Conservation (phyloP, 352 stramenopile genomes). For the Globisporangium alternatum region DNA sequence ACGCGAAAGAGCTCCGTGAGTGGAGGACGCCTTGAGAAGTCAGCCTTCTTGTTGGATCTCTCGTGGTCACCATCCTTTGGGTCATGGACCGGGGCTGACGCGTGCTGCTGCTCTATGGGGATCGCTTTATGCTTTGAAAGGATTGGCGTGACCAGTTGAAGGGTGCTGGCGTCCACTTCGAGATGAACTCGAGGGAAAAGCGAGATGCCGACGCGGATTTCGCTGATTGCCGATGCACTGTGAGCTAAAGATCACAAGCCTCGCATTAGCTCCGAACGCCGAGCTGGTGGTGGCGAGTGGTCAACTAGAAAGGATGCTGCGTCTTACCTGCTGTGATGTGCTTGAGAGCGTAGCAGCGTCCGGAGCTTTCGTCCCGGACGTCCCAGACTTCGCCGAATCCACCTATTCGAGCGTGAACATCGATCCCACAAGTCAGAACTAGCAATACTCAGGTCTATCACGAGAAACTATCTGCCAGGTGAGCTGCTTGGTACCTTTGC, state of each 20-base stretch:
- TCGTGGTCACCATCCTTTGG: background rate
- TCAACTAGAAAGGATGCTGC: too few species aligned
- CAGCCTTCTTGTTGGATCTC: background rate
- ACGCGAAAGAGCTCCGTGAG: slow-evolving; percentile 2
- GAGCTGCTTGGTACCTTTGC: background rate
- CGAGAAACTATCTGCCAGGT: background rate
- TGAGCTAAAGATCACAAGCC: too few species aligned
- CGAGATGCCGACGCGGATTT: slow-evolving; percentile 4
- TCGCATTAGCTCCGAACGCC: too few species aligned
- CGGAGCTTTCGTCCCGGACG: background rate
- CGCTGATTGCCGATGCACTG: background rate
- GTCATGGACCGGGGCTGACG: background rate
- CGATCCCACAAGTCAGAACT: background rate
- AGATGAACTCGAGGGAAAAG: slow-evolving; percentile 2
- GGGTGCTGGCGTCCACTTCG: background rate
- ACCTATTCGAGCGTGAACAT: background rate
- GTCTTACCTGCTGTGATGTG: slow-evolving; percentile 4
- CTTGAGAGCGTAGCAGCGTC: slow-evolving; percentile 9
- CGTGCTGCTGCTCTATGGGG: background rate
- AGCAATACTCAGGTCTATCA: too few species aligned
- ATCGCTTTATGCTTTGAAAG: slow-evolving; percentile 1
- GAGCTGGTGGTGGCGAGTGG: too few species aligned
- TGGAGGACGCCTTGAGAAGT: background rate
- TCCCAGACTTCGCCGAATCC: slow-evolving; percentile 11
- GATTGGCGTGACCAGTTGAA: background rate